Percentiles rank a stretch among this genome's conserved stretches.
Evolutionary conservation across 257 asterid genomes (phyloP).

Genomic region (Fraxinus quadrangulata): DNA sequence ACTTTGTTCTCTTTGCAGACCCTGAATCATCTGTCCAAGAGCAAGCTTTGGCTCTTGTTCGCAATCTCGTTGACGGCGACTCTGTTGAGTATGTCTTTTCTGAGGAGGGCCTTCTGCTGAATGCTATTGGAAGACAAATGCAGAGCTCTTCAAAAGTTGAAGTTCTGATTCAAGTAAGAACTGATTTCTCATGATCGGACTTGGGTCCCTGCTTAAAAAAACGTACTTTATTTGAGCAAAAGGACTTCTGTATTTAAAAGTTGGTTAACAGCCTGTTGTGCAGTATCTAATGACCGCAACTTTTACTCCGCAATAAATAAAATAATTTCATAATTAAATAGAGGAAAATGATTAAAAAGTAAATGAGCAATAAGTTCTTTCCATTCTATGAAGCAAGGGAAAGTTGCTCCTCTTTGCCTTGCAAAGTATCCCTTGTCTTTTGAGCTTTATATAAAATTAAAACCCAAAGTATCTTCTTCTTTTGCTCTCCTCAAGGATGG

Average conservation of each 20-base stretch:
- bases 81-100: constrained; percentile 64
- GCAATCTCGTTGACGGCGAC: constrained; percentile 88
- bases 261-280: background rate
- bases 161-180: constrained; percentile 79
- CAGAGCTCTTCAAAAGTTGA: constrained; percentile 57
- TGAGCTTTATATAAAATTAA: background rate
- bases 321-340: constrained; percentile 8
- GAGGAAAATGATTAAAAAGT: background rate
- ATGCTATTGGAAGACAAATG: constrained; percentile 74
- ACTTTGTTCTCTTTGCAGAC: constrained; percentile 48
- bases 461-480: background rate
- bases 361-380: background rate
- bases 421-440: background rate
- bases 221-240: background rate
- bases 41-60: constrained; percentile 79
- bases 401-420: background rate
- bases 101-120: constrained; percentile 65
- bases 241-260: background rate
- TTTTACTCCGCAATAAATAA: constrained; percentile 1
- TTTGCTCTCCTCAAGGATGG: constrained; percentile 3
- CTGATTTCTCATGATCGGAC: background rate
- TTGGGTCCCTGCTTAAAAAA: background rate
- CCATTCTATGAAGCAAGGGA: constrained; percentile 4
- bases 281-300: background rate
- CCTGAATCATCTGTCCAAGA: constrained; percentile 85